Percentiles rank a stretch among this genome's conserved stretches.
Conservation (phyloP, 345 rosid genomes). For the Sisymbrium irio region DNA sequence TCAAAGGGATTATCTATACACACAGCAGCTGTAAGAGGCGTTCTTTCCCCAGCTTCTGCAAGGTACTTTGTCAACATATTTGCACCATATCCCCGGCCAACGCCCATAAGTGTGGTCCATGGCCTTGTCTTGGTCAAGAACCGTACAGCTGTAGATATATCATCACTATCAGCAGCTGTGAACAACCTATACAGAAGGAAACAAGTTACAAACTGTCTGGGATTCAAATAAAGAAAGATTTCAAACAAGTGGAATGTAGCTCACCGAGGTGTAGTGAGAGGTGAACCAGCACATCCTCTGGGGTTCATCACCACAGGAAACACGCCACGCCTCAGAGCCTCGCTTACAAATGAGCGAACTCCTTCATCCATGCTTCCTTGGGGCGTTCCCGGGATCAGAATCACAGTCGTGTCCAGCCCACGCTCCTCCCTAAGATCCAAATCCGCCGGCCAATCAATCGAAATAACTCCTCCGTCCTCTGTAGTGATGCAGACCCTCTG, state of each 20-base stretch:
- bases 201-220: background rate
- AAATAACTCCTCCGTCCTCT: constrained; percentile 78
- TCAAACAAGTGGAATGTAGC: constrained; percentile 13
- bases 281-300: constrained; percentile 97
- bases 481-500: constrained; percentile 68
- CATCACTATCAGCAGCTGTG: constrained; percentile 98
- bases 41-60: constrained; percentile 79
- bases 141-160: constrained; percentile 69
- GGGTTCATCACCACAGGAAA: constrained; percentile 96
- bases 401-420: constrained; percentile 77
- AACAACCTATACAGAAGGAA: constrained; percentile 71
- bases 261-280: constrained; percentile 85
- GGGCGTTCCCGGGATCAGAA: constrained; percentile 77
- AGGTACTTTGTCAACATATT: constrained; percentile 88
- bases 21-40: constrained; percentile 84
- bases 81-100: constrained; percentile 92
- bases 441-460: constrained; percentile 87
- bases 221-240: background rate
- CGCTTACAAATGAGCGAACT: constrained; percentile 58
- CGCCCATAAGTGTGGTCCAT: constrained; percentile 80
- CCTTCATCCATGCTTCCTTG: constrained; percentile 66
- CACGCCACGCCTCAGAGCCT: constrained; percentile 58
- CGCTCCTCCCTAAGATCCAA: constrained; percentile 71
- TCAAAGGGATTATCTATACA: constrained; percentile 95
- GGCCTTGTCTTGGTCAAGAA: constrained; percentile 80